A percentile compares a stretch with the other conserved stretches of the same genome.
These are phyloP conservation scores for Geotrichum histeridarum DNA, from an alignment of 1,139 yeast species.

Conservation along the genomic window DNA sequence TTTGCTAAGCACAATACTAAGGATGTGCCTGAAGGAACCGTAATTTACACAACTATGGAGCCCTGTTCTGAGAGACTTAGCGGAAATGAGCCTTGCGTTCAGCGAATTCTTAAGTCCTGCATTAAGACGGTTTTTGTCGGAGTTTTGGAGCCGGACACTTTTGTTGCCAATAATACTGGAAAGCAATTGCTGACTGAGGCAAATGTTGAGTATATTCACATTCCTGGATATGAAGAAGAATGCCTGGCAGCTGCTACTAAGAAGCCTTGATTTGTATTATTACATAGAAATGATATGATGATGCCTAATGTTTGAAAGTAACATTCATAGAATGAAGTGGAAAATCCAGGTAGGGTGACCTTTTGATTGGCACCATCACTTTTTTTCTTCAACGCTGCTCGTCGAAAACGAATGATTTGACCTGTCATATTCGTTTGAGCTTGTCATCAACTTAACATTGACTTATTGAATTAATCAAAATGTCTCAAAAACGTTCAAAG, in stretches of 20 bases:
- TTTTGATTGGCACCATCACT: not conserved
- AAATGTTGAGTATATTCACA: constrained; percentile 68
- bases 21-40: constrained; percentile 69
- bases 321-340: not conserved
- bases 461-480: not conserved
- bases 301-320: not conserved
- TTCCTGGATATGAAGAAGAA: constrained; percentile 79
- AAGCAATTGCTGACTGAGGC: constrained; percentile 46
- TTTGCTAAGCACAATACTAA: constrained; percentile 39
- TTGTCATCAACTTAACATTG: not conserved
- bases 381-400: not conserved
- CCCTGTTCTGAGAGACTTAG: constrained; percentile 89
- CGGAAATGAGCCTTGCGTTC: constrained; percentile 86
- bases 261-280: constrained; percentile 38
- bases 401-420: not conserved
- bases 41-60: constrained; percentile 93
- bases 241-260: constrained; percentile 63
- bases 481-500: constrained; percentile 24
- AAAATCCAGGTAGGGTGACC: constrained; percentile 3
- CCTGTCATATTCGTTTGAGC: not conserved
- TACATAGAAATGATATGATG: no score
- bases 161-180: constrained; percentile 74
- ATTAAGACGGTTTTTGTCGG: constrained; percentile 85
- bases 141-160: constrained; percentile 82
- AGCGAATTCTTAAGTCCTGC: constrained; percentile 57